phyloP scores from a whole-genome alignment of 495 filamentous ascomycete species.

The Cetradonia linearis region DNA sequence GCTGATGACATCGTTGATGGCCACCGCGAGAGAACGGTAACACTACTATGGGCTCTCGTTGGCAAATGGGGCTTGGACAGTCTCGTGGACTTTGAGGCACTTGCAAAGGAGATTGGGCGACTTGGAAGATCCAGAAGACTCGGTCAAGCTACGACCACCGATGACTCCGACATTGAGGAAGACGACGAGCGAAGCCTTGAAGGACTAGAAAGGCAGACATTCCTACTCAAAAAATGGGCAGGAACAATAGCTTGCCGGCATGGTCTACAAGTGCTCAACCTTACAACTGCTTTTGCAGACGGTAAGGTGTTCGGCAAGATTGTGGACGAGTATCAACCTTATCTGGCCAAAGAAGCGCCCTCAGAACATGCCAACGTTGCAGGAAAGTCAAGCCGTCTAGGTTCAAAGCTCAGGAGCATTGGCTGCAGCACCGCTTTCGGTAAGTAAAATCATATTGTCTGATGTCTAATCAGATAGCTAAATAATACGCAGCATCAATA shows the following conservation, averaged over 20 bases:
- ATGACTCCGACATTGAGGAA: constrained; percentile 3
- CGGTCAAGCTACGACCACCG: constrained; percentile 20
- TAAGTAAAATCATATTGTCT: constrained; percentile 1
- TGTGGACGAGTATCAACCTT: constrained; percentile 48
- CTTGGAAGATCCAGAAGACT: constrained; percentile 24
- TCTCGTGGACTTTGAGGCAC: constrained; percentile 46
- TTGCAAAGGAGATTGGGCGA: constrained; percentile 42
- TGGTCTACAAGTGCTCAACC: constrained; percentile 40
- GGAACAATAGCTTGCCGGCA: constrained; percentile 37
- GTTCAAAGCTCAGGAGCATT: constrained; percentile 27
- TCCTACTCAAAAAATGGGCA: constrained; percentile 48
- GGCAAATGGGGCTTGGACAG: constrained; percentile 44
- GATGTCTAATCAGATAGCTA: not conserved
- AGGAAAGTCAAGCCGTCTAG: constrained; percentile 16
- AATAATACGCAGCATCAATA: constrained; percentile 26
- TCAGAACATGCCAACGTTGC: not conserved
- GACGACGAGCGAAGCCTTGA: not conserved
- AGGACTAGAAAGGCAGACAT: constrained; percentile 25
- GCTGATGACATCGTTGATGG: constrained; percentile 58
- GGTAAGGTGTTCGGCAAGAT: constrained; percentile 47
- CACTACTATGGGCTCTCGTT: constrained; percentile 52
- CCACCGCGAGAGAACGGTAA: constrained; percentile 56
- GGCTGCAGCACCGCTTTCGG: constrained; percentile 29
- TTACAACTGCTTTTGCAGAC: constrained; percentile 53
- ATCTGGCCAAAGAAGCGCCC: not conserved